Base-by-base conservation (phyloP, 345 rosid species). In the Xanthoceras sorbifolium region DNA sequence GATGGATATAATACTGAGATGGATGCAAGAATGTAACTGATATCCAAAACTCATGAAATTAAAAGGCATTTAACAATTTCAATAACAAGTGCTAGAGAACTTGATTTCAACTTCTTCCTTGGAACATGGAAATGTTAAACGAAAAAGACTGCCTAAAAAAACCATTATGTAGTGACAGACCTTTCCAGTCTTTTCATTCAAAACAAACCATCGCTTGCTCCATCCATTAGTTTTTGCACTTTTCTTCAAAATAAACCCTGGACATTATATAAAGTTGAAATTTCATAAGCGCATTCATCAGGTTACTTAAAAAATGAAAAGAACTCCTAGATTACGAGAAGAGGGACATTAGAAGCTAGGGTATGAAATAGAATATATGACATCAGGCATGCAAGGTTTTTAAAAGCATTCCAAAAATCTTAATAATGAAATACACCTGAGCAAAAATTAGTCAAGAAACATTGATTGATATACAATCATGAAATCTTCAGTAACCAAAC, bases 101-200 rank as follows among this genome's bases (percentile, higher is more conserved):
- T 42, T 42, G 46, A 42, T 42, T 42, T 10, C 46, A 42, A 40
- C 46, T 9, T 9, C 14, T 42, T 42, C 46, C 46, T 42, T 42
- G 46, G 55, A 50, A n/a, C 55, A 17, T n/a, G 55, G 3, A 5
- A 50, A 50, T 17, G 55, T 5, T 15, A 50, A 50, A 50, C 62
- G 9, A 57, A n/a, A 22, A 9, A 8, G 4, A n/a, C 20, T 57
- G 62, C 62, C 62, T 1, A 57, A 23, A 50, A n/a, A 8, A 57
- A 57, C 62, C 64, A 71, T 18, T 8, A 32, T 31, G 28, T 28
- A 84, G 12, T 10, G 32, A 83, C 89, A 57, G 73, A 91, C 99
- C 99, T 95, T 95, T 86, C 98, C 95, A 68, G 88, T 89, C 79
- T 93, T 94, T 78, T 90, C 99, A 84, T 93, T 94, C 71, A 94